Evolutionary conservation across 306 rosid species (phyloP), one percentile per base, ranked within the genome.

Genomic region (Acacia crassicarpa): DNA sequence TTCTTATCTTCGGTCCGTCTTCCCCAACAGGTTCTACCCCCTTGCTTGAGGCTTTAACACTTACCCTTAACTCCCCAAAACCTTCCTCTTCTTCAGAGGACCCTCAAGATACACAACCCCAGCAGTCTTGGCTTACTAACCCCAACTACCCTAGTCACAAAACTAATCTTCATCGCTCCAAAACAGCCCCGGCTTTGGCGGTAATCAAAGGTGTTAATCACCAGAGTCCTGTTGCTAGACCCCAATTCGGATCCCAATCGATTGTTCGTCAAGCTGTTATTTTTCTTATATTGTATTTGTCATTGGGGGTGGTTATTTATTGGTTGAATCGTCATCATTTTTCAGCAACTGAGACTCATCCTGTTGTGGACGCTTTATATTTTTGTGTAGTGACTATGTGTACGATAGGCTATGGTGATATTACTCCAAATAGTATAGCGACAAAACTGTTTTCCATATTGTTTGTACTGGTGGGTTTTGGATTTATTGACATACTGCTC

Each of bases 381-480:
- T 95, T 95, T 81, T 93, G 99, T 76, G 90, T 95, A 84, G 99
- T 93, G 13, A 95, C 99, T 48, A 95, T 95, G 99, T 95, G 98
- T 63, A 95, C 99, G 0, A 95, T 95, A 67, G 99, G 99, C 0
- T 95, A 95, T 68, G 99, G 99, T 66, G 99, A 95, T 65, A 95
- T 95, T 6, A 95, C 97, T 13, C 99, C 99, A 0, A 91, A 78
- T 74, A 92, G 91, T 69, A 81, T 97, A 9, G 61, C 88, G 9
- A 92, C 99, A 2, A 95, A 95, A 85, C 53, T 93, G 80, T 95
- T 95, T 78, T 91, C 99, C 13, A 83, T 95, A 27, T 54, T 89
- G 83, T 96, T 96, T 84, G 99, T 96, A 80, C 77, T 96, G 88
- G 92, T 96, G 49, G 99, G 99, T 3, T 96, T 96, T 76, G 99